These are phyloP conservation scores for Saturnispora zaruensis DNA, from an alignment of 805 yeast species.

Conservation along the genomic window DNA sequence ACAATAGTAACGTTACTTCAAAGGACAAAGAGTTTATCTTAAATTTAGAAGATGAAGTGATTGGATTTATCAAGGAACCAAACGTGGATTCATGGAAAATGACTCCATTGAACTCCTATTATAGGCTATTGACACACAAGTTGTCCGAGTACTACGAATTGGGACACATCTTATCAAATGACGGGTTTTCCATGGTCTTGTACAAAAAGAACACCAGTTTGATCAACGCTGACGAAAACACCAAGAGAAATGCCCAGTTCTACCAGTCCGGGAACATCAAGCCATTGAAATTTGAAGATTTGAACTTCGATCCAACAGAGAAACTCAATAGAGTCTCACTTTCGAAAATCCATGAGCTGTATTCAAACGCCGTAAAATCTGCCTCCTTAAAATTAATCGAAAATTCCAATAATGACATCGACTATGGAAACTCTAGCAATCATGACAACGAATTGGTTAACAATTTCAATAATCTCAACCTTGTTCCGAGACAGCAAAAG, in stretches of 20 bases:
- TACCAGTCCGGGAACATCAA: constrained; percentile 28
- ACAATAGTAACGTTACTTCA: neutral
- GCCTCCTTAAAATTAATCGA: neutral
- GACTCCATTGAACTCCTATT: constrained; percentile 58
- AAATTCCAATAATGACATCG: neutral
- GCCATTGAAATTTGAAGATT: constrained; percentile 25
- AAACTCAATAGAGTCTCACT: constrained; percentile 27
- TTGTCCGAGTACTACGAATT: constrained; percentile 58
- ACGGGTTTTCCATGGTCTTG: constrained; percentile 39
- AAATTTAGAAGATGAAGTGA: constrained; percentile 39
- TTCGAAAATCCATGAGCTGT: constrained; percentile 20
- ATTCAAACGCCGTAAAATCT: constrained; percentile 8
- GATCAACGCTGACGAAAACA: constrained; percentile 29
- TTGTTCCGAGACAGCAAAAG: neutral
- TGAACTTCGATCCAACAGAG: constrained; percentile 26
- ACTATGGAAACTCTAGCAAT: neutral
- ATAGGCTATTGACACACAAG: constrained; percentile 59
- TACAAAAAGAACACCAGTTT: constrained; percentile 31
- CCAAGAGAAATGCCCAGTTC: constrained; percentile 25
- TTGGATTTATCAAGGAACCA: constrained; percentile 36
- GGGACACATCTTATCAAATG: constrained; percentile 47
- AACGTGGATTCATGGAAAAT: constrained; percentile 35
- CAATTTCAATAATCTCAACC: neutral
- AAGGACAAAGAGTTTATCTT: constrained; percentile 42
- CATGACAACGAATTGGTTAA: neutral